phyloP scores from a whole-genome alignment of 2,329 filamentous ascomycete species.

The Neonectria faginata region DNA sequence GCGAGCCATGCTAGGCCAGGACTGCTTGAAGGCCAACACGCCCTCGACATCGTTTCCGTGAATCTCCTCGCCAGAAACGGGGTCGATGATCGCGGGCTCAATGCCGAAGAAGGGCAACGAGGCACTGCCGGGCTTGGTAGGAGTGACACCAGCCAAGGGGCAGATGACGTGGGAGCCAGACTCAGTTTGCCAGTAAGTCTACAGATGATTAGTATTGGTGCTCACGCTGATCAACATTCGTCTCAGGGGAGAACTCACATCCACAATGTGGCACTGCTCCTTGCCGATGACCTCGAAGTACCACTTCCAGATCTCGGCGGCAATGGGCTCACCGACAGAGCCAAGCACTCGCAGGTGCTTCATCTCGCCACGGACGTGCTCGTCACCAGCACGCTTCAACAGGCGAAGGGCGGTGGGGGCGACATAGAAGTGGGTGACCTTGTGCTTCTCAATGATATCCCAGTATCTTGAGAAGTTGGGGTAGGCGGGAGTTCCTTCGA shows the following conservation, averaged over 20 bases:
- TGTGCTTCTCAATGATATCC: constrained; percentile 96
- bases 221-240: neutral
- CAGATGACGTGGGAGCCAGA: constrained; percentile 97
- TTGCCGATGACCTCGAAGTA: constrained; percentile 96
- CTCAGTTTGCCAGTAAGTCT: constrained; percentile 99
- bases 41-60: constrained; percentile 97
- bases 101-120: constrained; percentile 98
- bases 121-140: constrained; percentile 95
- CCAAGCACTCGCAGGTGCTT: constrained; percentile 89
- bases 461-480: constrained; percentile 98
- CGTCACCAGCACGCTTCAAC: constrained; percentile 93
- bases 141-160: constrained; percentile 90
- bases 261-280: constrained; percentile 91
- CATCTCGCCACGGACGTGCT: constrained; percentile 92
- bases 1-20: constrained; percentile 98
- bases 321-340: constrained; percentile 97
- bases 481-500: constrained; percentile 97
- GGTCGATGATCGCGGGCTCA: constrained; percentile 97
- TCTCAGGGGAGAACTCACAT: constrained; percentile 73
- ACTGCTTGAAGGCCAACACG: constrained; percentile 95
- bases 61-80: constrained; percentile 92
- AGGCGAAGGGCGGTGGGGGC: constrained; percentile 93
- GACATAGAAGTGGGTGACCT: constrained; percentile 98
- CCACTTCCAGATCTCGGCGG: constrained; percentile 99
- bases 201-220: constrained; percentile 38